Evolutionary conservation across 208 protist genomes (phyloP), one percentile per base, ranked within the genome.

Genomic region (Perkinsela sp.): DNA sequence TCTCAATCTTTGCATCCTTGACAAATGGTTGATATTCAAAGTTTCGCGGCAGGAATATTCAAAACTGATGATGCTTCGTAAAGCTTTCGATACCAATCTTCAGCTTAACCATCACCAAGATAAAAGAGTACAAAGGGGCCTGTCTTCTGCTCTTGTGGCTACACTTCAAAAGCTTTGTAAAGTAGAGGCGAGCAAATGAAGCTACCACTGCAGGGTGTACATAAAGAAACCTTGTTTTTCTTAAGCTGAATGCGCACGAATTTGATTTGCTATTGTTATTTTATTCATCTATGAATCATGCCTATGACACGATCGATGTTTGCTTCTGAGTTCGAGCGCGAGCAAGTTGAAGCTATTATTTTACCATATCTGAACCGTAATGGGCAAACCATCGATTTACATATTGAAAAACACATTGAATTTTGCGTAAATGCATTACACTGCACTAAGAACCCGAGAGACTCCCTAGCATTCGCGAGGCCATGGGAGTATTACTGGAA

Each of bases 1-100:
- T 2, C 66, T 91, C 28, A 70, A 70, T 1, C 70, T 91, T 30
- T 87, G 83, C 69, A 72, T 84, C 29, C 72, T 91, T 28, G 80
- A 87, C 57, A 75, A 73, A 13, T 91, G 85, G 83, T 76, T 91
- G 29, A 77, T 77, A 2, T 73, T 89, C 31, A 57, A 57, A 57
- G 6, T 57, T 6, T 57, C 40, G 22, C 40, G 6, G 40, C 6
- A 57, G 6, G 22, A 22, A 6, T 57, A 57, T 22, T 6, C 6
- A 57, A 57, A 57, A 22, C 6, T 57, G 13, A 6, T 57, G 6
- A 6, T n/a, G 22, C 13, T 22, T 6, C 6, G 22, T n/a, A 57
- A 22, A 57, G 40, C 40, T 22, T 57, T 57, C 22, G 40, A 57
- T n/a, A 57, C 22, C 22, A n/a, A 6, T 6, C 40, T 57, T 57